A percentile compares a stretch with the other conserved stretches of the same genome.
phyloP scores from a whole-genome alignment of 2,329 filamentous ascomycete species.

The Thielaviopsis euricoi region DNA sequence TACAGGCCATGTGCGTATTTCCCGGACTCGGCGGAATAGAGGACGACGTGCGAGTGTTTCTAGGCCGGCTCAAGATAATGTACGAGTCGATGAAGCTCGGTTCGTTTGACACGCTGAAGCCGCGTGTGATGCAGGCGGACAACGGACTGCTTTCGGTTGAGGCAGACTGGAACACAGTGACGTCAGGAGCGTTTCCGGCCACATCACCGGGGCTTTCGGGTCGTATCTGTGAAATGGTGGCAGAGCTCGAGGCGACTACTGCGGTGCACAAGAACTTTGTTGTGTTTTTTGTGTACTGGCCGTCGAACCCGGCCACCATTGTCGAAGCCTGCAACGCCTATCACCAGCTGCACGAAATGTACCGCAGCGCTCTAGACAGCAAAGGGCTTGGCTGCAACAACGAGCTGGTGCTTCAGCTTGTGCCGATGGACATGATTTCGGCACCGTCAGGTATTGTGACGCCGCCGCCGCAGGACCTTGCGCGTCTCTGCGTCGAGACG shows the following conservation, averaged over 20 bases:
- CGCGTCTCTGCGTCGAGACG: slow-evolving; percentile 52
- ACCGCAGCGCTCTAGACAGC: slow-evolving; percentile 13
- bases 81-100: slow-evolving; percentile 65
- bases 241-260: slow-evolving; percentile 24
- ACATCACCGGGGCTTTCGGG: slow-evolving; percentile 25
- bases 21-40: slow-evolving; percentile 47
- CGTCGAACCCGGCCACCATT: slow-evolving; percentile 42
- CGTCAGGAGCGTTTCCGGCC: slow-evolving; percentile 1
- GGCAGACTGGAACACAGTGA: neutral
- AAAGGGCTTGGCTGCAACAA: neutral
- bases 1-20: slow-evolving; percentile 54
- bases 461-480: slow-evolving; percentile 42
- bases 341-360: slow-evolving; percentile 49
- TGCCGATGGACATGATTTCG: slow-evolving; percentile 52
- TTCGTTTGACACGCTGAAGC: slow-evolving; percentile 35
- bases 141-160: slow-evolving; percentile 14
- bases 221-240: slow-evolving; percentile 20
- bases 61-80: slow-evolving; percentile 49
- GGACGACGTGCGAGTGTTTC: slow-evolving; percentile 44
- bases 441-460: slow-evolving; percentile 45
- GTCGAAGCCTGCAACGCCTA: slow-evolving; percentile 60
- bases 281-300: slow-evolving; percentile 59
- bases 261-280: slow-evolving; percentile 46
- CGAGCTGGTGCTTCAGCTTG: slow-evolving; percentile 41
- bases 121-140: slow-evolving; percentile 29